phyloP scores from a whole-genome alignment of 73 alveolate genomes.

The Durusdinium trenchii region DNA sequence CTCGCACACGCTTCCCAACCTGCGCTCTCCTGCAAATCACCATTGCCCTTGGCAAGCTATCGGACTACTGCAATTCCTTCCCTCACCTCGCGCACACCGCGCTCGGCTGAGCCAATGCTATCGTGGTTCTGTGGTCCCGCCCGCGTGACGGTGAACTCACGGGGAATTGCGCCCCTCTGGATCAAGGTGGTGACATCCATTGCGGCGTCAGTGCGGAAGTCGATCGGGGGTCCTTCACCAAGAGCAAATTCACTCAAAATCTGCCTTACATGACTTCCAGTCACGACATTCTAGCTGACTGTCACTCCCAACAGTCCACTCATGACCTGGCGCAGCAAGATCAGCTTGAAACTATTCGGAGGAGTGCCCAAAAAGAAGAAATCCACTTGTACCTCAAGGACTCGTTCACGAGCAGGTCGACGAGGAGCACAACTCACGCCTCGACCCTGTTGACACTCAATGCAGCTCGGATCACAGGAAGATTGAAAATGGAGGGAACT shows the following conservation, averaged over 20 bases:
- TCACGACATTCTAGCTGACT: background rate
- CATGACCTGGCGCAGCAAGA: background rate
- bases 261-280: background rate
- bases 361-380: background rate
- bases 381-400: background rate
- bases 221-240: background rate
- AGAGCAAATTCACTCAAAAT: background rate
- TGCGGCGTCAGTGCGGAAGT: background rate
- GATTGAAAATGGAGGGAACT: no score
- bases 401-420: background rate
- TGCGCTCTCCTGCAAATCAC: background rate
- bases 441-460: background rate
- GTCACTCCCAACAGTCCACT: background rate
- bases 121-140: slow-evolving; percentile 16
- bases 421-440: background rate
- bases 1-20: slow-evolving; percentile 2
- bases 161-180: background rate
- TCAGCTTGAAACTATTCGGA: background rate
- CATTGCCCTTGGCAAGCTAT: background rate
- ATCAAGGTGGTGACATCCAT: background rate
- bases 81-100: background rate
- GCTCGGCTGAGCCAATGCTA: background rate
- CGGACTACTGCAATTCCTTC: background rate
- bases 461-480: background rate
- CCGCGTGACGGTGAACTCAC: background rate